Evolutionary conservation across 2,329 filamentous ascomycete species (phyloP), one percentile per base, ranked within the genome.

Genomic region (Zymoseptoria crescenta): DNA sequence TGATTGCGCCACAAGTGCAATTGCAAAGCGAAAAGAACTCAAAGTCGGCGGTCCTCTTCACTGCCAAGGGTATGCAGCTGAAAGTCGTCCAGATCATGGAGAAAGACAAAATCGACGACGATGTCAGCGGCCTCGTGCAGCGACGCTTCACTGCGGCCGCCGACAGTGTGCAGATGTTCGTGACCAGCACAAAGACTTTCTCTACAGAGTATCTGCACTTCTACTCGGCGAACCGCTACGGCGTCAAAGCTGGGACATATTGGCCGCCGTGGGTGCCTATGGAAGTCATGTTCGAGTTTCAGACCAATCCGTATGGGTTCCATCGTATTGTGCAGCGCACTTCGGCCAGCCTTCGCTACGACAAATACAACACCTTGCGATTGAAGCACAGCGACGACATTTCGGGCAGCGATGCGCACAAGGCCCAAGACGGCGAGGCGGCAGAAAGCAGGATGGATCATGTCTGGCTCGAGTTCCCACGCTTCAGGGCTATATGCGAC

Each of bases 231-330:
- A 96, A 93, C 74, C 87, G 86, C 60, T 99, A 99, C 70, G 95
- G 95, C 45, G 87, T 91, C 29, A 85, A 89, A 49, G 81, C 83
- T 41, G 91, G 91, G 8, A 90, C 91, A 2, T 86, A 89, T 16
- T 99, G 95, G 94, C 94, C 94, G 9, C 94, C 94, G 0, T 99
- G 94, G 94, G 90, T 97, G 52, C 94, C 94, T 0, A 87, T 99
- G 77, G 94, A 99, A 75, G 90, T 96, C 67, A 96, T 99, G 87
- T 96, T 96, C 69, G 92, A 97, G 74, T 99, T 96, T 74, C 80
- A 93, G 64, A 83, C 88, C 5, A 92, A 96, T 73, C 93, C 94
- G 0, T 96, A 96, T 69, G 94, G 95, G n/a, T 99, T 99, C 79
- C 93, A 93, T 72, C 86, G 94, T 61, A 92, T 99, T 29, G 92